Percentiles rank a stretch among this genome's conserved stretches.
phyloP scores from a whole-genome alignment of 805 yeast species.

The Cyberlindnera nakhonratchasimensis region DNA sequence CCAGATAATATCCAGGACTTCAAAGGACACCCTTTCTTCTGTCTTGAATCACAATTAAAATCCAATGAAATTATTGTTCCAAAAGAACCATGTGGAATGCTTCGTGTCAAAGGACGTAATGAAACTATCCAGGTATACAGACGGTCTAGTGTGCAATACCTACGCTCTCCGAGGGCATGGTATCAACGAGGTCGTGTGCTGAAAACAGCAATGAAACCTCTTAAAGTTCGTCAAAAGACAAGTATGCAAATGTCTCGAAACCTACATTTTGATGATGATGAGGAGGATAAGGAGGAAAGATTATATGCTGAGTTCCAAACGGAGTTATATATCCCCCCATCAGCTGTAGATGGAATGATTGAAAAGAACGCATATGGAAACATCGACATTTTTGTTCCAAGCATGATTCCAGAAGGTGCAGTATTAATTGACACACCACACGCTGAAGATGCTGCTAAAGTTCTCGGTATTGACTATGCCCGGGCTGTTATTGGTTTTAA shows the following conservation, averaged over 20 bases:
- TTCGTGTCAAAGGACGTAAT: conserved; percentile 44
- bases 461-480: conserved; percentile 73
- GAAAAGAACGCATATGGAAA: conserved; percentile 80
- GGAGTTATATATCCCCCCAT: conserved; percentile 59
- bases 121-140: conserved; percentile 61
- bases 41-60: conserved; percentile 68
- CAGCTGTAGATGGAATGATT: conserved; percentile 53
- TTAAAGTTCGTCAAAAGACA: conserved; percentile 42
- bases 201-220: conserved; percentile 65
- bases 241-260: conserved; percentile 21
- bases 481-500: conserved; percentile 87
- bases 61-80: conserved; percentile 72
- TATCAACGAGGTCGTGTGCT: conserved; percentile 73
- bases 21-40: conserved; percentile 82
- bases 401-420: conserved; percentile 85
- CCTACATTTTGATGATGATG: conserved; percentile 17
- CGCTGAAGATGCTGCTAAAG: conserved; percentile 67
- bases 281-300: conserved; percentile 50
- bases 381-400: conserved; percentile 69
- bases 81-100: conserved; percentile 68
- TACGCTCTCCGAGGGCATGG: conserved; percentile 84
- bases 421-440: conserved; percentile 51
- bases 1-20: conserved; percentile 83
- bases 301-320: conserved; percentile 81
- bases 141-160: conserved; percentile 56